Percentiles rank a stretch among this genome's conserved stretches.
phyloP scores from a whole-genome alignment of 345 rosid genomes.

The Firmiana major region DNA sequence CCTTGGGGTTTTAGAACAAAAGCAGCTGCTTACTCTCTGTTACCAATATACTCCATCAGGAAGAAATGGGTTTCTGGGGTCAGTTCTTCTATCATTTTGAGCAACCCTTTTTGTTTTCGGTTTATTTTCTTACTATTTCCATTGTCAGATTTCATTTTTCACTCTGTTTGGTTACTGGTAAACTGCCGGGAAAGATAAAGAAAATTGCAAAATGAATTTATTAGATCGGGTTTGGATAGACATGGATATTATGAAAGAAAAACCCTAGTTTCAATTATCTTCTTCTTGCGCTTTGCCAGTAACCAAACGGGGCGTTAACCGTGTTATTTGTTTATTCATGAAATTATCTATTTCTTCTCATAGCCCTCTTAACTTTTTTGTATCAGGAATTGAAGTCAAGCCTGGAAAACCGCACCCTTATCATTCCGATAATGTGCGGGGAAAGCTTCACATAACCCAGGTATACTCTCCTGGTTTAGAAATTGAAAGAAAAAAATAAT shows the following conservation, averaged over 20 bases:
- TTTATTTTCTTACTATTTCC: background rate
- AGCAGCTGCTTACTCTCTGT: background rate
- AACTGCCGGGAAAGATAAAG: background rate
- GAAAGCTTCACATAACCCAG: conserved; percentile 83
- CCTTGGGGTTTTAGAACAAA: conserved; percentile 37
- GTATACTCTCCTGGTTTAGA: conserved; percentile 23
- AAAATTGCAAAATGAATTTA: background rate
- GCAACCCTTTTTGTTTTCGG: background rate
- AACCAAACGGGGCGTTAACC: background rate
- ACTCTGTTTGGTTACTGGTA: background rate
- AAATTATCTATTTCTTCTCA: background rate
- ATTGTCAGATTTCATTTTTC: conserved; percentile 3
- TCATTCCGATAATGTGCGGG: conserved; percentile 50
- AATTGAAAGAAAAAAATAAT: background rate
- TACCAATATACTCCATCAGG: background rate
- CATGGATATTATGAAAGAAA: background rate
- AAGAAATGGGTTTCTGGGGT: conserved; percentile 70
- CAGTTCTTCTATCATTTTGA: conserved; percentile 17
- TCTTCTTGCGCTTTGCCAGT: background rate
- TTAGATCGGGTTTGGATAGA: background rate
- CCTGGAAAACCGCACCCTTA: conserved; percentile 73
- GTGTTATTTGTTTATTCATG: background rate
- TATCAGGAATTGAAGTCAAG: conserved; percentile 77
- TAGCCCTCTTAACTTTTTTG: background rate
- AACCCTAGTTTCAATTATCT: background rate